These are phyloP conservation scores for Coemansia erecta DNA, from an alignment of 192 early-diverging fungal species.

Conservation along the genomic window DNA sequence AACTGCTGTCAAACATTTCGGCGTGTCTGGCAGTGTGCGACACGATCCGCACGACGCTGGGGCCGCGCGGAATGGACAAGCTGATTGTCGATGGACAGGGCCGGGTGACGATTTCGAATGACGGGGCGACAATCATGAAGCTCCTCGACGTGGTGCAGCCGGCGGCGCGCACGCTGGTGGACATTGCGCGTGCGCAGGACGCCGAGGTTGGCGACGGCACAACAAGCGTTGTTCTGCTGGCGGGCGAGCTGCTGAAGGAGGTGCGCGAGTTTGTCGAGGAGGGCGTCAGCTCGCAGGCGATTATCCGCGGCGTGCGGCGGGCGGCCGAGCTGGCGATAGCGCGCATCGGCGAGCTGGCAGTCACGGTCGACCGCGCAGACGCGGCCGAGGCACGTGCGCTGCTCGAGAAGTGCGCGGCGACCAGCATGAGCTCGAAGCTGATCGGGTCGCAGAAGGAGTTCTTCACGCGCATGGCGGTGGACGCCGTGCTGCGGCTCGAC, in stretches of 20 bases:
- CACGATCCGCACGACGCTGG: constrained; percentile 92
- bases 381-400: constrained; percentile 81
- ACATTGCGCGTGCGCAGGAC: constrained; percentile 97
- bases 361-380: constrained; percentile 78
- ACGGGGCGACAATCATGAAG: constrained; percentile 98
- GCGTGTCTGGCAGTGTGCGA: constrained; percentile 94
- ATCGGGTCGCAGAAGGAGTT: constrained; percentile 96
- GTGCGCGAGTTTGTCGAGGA: constrained; percentile 93
- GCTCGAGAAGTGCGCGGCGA: constrained; percentile 94
- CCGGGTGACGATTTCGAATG: constrained; percentile 96
- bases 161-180: constrained; percentile 95
- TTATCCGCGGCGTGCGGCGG: constrained; percentile 92
- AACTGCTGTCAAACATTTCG: constrained; percentile 97
- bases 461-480: constrained; percentile 98
- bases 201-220: constrained; percentile 99
- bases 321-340: constrained; percentile 90
- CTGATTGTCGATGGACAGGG: constrained; percentile 92
- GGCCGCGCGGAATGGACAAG: constrained; percentile 99
- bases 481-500: constrained; percentile 93
- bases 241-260: constrained; percentile 96
- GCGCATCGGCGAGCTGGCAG: constrained; percentile 91
- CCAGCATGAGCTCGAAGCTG: constrained; percentile 97
- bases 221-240: constrained; percentile 94
- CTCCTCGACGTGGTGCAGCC: constrained; percentile 97
- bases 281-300: constrained; percentile 88